phyloP scores from a whole-genome alignment of 1,139 yeast genomes.

The Geotrichum macrosporum region DNA sequence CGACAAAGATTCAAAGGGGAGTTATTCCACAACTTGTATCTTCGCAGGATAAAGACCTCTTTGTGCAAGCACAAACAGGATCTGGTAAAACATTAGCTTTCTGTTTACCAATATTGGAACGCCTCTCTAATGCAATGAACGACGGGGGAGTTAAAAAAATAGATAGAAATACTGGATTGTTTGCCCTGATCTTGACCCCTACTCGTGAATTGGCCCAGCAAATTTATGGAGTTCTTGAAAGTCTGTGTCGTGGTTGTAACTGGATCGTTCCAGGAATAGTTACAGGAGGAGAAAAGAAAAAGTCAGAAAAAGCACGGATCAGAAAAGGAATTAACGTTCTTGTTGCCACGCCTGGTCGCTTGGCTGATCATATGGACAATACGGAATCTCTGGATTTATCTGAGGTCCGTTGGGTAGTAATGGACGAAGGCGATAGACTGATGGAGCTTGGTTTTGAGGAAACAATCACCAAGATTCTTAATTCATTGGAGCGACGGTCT shows the following conservation, averaged over 20 bases:
- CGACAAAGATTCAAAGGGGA: constrained; percentile 80
- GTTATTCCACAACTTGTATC: constrained; percentile 66
- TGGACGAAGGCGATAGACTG: constrained; percentile 94
- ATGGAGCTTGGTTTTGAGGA: constrained; percentile 96
- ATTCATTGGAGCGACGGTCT: constrained; percentile 25
- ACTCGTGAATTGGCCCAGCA: constrained; percentile 95
- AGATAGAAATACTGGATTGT: constrained; percentile 74
- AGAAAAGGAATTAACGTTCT: constrained; percentile 85
- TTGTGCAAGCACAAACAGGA: constrained; percentile 93
- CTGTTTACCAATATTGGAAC: constrained; percentile 72
- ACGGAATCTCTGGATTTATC: constrained; percentile 69
- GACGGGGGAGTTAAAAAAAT: constrained; percentile 30
- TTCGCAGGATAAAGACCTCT: constrained; percentile 53
- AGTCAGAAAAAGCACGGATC: constrained; percentile 83
- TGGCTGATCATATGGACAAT: constrained; percentile 88
- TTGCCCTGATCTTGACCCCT: constrained; percentile 83
- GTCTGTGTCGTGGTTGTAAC: constrained; percentile 61
- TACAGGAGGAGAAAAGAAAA: constrained; percentile 93
- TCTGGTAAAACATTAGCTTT: constrained; percentile 92
- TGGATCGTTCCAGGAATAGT: constrained; percentile 87
- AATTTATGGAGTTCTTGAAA: constrained; percentile 74
- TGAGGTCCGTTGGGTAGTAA: constrained; percentile 72
- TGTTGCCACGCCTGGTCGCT: constrained; percentile 89
- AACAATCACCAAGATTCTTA: constrained; percentile 72
- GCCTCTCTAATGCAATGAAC: constrained; percentile 38